These are phyloP conservation scores for Isabelozyma heimii DNA, from an alignment of 805 yeast species.

Conservation along the genomic window DNA sequence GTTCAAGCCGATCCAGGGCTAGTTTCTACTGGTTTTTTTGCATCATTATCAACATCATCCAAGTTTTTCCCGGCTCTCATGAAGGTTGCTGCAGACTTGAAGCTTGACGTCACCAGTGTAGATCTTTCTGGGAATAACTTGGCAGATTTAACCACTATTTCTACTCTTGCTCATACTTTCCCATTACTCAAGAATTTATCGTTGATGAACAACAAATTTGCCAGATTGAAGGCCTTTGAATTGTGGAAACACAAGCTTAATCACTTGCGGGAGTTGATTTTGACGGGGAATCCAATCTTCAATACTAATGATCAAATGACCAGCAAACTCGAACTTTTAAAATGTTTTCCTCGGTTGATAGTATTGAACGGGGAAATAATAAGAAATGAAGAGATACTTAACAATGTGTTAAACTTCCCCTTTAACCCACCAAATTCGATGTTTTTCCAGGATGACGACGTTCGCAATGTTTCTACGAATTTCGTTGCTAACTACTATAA, in stretches of 20 bases:
- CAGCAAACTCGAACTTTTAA: conserved; percentile 61
- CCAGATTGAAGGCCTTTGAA: conserved; percentile 59
- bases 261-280: conserved; percentile 69
- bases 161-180: conserved; percentile 66
- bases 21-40: conserved; percentile 60
- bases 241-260: conserved; percentile 76
- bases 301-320: conserved; percentile 29
- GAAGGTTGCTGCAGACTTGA: conserved; percentile 64
- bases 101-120: conserved; percentile 64
- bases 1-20: conserved; percentile 66
- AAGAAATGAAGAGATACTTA: conserved; percentile 67
- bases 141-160: conserved; percentile 55
- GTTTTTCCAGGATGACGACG: conserved; percentile 77
- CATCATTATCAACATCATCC: conserved; percentile 57
- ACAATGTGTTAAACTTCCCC: conserved; percentile 53
- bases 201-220: conserved; percentile 69
- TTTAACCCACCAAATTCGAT: conserved; percentile 52
- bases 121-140: conserved; percentile 63
- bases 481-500: conserved; percentile 74
- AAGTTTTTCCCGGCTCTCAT: conserved; percentile 89
- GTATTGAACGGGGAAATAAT: conserved; percentile 76
- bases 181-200: conserved; percentile 80
- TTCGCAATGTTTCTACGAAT: conserved; percentile 69
- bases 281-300: conserved; percentile 75
- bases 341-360: conserved; percentile 74